Percentiles rank a stretch among this genome's conserved stretches.
phyloP scores from a whole-genome alignment of 176 grass and related monocot genomes.

The Dactylis glomerata region DNA sequence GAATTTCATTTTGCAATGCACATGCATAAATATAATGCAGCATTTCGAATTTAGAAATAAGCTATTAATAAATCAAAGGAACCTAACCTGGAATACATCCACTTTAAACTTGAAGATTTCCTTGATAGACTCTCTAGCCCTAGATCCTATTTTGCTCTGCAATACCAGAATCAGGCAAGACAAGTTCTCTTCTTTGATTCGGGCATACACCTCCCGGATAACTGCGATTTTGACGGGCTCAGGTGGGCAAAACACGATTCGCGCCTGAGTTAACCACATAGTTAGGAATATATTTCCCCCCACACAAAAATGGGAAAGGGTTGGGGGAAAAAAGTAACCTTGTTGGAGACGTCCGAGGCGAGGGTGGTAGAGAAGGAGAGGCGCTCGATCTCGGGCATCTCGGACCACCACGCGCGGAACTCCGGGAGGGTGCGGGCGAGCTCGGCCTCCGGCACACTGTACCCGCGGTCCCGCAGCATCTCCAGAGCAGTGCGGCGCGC shows the following conservation, averaged over 20 bases:
- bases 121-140: slow-evolving; percentile 64
- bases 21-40: background rate
- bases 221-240: slow-evolving; percentile 69
- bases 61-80: background rate
- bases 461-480: slow-evolving; percentile 89
- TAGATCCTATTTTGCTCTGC: slow-evolving; percentile 59
- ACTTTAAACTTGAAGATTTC: slow-evolving; percentile 72
- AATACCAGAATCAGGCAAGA: slow-evolving; percentile 60
- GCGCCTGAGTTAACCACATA: slow-evolving; percentile 46
- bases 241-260: slow-evolving; percentile 61
- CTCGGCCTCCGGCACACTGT: slow-evolving; percentile 44
- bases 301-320: background rate
- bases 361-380: slow-evolving; percentile 58
- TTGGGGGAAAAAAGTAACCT: slow-evolving; percentile 26
- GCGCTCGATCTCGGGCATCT: slow-evolving; percentile 41
- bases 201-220: slow-evolving; percentile 36
- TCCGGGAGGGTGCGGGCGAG: slow-evolving; percentile 58
- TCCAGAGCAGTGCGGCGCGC: slow-evolving; percentile 79
- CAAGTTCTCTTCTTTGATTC: slow-evolving; percentile 45
- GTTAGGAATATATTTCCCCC: background rate
- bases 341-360: slow-evolving; percentile 47
- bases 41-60: background rate
- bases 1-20: background rate
- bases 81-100: slow-evolving; percentile 69
- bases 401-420: slow-evolving; percentile 71